These are phyloP conservation scores for Lachnellula occidentalis DNA, from an alignment of 2,329 filamentous ascomycete genomes.

Conservation along the genomic window DNA sequence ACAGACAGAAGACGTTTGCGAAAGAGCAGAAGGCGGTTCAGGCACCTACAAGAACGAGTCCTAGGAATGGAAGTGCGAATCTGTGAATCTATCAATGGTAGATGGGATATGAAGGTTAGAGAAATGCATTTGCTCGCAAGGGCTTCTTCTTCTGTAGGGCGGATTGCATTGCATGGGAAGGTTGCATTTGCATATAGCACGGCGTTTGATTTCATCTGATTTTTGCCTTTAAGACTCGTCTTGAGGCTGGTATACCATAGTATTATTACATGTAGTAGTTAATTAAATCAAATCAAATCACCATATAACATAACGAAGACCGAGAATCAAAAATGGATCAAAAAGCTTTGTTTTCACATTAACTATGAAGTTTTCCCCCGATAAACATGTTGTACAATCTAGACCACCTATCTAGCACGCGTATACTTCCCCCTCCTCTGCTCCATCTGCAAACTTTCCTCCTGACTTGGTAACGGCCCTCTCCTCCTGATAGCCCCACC, in stretches of 20 bases:
- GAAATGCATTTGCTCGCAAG: conserved; percentile 14
- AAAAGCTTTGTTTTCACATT: not conserved
- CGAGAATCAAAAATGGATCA: too few species aligned
- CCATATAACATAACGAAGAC: too few species aligned
- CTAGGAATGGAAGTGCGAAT: conserved; percentile 22
- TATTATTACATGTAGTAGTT: too few species aligned
- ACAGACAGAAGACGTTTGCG: conserved; percentile 52
- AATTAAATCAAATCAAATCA: too few species aligned
- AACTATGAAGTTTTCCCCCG: not conserved
- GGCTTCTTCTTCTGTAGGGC: conserved; percentile 2
- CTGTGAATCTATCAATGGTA: conserved; percentile 4
- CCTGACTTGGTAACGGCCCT: conserved; percentile 74
- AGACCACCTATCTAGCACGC: conserved; percentile 29
- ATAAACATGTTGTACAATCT: too few species aligned
- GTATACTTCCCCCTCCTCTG: conserved; percentile 63
- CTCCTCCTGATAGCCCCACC: conserved; percentile 47
- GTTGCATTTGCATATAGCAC: conserved; percentile 3
- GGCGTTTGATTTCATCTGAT: conserved; percentile 8
- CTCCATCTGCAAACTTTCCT: conserved; percentile 74
- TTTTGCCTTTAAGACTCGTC: not conserved
- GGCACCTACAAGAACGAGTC: conserved; percentile 26
- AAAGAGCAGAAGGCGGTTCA: conserved; percentile 19
- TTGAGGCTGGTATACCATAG: conserved; percentile 2
- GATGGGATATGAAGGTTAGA: not conserved
- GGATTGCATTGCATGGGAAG: not conserved